Base-by-base conservation (phyloP, 2,329 filamentous ascomycete genomes). In the Xylariomycetidae sp. region DNA sequence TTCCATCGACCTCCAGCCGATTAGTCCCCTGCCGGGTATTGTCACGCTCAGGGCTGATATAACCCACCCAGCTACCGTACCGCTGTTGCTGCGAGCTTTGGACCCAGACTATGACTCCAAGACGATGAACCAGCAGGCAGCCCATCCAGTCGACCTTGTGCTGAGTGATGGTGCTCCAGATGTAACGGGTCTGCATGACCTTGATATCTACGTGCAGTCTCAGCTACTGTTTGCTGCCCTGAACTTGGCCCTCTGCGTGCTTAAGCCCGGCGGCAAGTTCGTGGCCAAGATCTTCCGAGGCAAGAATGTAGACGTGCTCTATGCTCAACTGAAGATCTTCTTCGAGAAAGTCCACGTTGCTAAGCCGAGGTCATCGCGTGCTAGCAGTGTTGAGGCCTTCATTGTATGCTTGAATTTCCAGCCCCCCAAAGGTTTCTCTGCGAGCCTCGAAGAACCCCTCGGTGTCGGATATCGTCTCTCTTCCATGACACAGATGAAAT, bases 281-380 rank as follows among this genome's bases (percentile, higher is more conserved):
- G 90, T 98, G 6, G 92, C 92, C 39, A 98, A 98, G 68, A 95
- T 98, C 40, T 98, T 98, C 65, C 71, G 92, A 12, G 89, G 86
- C 12, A 82, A 88, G 48, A 92, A 96, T 52, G 89, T 96, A n/a
- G 92, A 96, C 54, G 68, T 96, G 16, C 75, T 98, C 7, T 96
- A 92, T 54, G 88, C 88, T 2, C 92, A 98, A 58, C 74, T 98
- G 33, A 92, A 89, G 57, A 77, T 90, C 14, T 88, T 96, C 34
- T 98, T 98, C 48, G 77, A 83, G 45, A 69, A 76, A 34, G 92
- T 98, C 25, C 76, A 86, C 15, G 87, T 96, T 12, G 89, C 92
- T 10, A 98, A 98, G 65, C 92, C 92, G 2, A 71, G 92, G 34
- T 94, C 87, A 43, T 95, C 87, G 53, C 76, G 92, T n/a, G 92